A percentile compares a stretch with the other conserved stretches of the same genome.
phyloP scores from a whole-genome alignment of 2,329 filamentous ascomycete species.

The Apiospora pterosperma region DNA sequence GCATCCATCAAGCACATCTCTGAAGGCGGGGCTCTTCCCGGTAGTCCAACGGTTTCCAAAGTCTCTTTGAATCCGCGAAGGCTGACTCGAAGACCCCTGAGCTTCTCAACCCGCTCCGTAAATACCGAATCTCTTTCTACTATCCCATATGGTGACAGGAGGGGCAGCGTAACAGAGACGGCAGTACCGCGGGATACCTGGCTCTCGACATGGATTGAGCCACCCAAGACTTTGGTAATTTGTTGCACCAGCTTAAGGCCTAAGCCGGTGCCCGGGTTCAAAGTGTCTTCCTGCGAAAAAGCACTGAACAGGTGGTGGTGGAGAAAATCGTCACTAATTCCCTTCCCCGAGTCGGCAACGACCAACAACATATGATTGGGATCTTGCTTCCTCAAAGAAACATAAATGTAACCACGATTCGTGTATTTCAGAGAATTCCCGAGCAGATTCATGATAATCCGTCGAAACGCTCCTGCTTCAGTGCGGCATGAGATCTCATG shows the following conservation, averaged over 20 bases:
- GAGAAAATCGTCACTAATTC: constrained; percentile 58
- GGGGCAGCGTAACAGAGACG: constrained; percentile 29
- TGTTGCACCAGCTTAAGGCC: constrained; percentile 54
- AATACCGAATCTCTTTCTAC: constrained; percentile 24
- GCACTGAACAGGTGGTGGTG: constrained; percentile 55
- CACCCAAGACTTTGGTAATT: constrained; percentile 10
- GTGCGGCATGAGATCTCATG: constrained; percentile 36
- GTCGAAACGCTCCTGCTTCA: constrained; percentile 45
- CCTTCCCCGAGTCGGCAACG: constrained; percentile 58
- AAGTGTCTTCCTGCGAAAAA: constrained; percentile 56
- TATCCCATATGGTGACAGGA: constrained; percentile 15
- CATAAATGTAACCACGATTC: constrained; percentile 14
- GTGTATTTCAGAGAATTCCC: constrained; percentile 63
- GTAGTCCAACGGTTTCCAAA: background rate
- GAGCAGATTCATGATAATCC: constrained; percentile 60
- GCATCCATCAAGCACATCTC: constrained; percentile 16
- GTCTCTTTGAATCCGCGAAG: constrained; percentile 16
- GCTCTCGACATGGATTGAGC: constrained; percentile 16
- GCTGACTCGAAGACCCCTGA: constrained; percentile 24
- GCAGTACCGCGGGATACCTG: constrained; percentile 26
- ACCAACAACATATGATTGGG: constrained; percentile 12
- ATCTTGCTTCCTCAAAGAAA: background rate
- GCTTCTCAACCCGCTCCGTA: constrained; percentile 9
- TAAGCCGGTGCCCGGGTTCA: constrained; percentile 55
- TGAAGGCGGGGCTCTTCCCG: background rate